A percentile compares a stretch with the other conserved stretches of the same genome.
phyloP scores from a whole-genome alignment of 768 basidiomycete genomes.

The Exsudoporus frostii region DNA sequence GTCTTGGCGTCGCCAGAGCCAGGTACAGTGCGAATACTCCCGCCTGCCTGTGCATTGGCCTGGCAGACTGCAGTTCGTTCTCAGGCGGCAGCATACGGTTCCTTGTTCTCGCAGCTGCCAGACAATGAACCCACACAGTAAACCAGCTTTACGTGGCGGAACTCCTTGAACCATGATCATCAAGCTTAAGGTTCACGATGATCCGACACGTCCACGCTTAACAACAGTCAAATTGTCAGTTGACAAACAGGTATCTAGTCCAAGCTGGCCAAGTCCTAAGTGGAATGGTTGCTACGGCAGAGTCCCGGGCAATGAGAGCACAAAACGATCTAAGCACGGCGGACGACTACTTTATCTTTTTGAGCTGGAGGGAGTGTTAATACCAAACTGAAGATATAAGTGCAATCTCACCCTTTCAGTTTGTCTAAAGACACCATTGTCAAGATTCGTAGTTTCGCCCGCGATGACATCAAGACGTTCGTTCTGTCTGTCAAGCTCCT shows the following conservation, averaged over 20 bases:
- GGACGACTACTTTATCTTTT: conserved; percentile 50
- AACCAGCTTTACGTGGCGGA: too few species aligned
- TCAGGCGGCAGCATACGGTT: neutral
- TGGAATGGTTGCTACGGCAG: neutral
- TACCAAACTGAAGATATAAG: conserved; percentile 17
- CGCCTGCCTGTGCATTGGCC: too few species aligned
- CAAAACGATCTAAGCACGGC: neutral
- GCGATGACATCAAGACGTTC: conserved; percentile 69
- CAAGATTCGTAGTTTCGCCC: conserved; percentile 73
- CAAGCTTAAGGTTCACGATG: too few species aligned
- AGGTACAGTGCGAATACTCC: too few species aligned
- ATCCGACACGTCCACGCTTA: too few species aligned
- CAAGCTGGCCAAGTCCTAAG: neutral
- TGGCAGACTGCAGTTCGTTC: too few species aligned
- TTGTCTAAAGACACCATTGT: conserved; percentile 73
- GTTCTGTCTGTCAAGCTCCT: conserved; percentile 89
- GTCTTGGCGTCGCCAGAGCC: too few species aligned
- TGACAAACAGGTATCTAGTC: conserved; percentile 20
- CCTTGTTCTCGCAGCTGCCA: neutral
- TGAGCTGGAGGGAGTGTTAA: conserved; percentile 42
- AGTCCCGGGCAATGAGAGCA: neutral
- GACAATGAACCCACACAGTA: too few species aligned
- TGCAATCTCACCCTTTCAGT: conserved; percentile 66
- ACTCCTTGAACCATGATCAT: too few species aligned
- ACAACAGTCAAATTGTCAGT: neutral